Evolutionary conservation across 2,329 filamentous ascomycete genomes (phyloP), one percentile per base, ranked within the genome.

Genomic region (Fusarium torulosum): DNA sequence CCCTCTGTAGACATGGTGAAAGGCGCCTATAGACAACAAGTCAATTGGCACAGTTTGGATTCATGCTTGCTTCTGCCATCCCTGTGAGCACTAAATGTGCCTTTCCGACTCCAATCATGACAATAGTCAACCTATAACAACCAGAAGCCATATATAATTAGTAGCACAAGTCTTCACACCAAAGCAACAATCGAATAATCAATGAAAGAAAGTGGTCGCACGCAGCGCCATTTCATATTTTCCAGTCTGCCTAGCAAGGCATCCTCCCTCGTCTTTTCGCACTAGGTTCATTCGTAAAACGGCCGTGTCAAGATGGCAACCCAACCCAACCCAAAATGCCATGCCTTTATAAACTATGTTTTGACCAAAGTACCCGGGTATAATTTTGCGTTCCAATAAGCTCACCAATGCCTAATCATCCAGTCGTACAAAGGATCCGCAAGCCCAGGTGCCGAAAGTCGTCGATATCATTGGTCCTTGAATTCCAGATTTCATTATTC

Each of bases 341-440:
- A 69, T 69, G 59, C 59, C 70, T 52, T 51, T 66, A n/a, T 40
- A 66, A 70, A 60, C 70, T 66, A 74, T 65, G 63, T 63, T 66
- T 67, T 68, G 71, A 63, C 69, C 59, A 47, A 74, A 71, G 59
- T 67, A 67, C 61, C 72, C 63, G 72, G 72, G 72, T 74, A 74
- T 74, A 72, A 64, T 72, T 63, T 67, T 74, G 70, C 72, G 73
- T 72, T 63, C 68, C 66, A 70, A 71, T 72, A 71, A 71, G 69
- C 61, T 73, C 64, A 66, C 63, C 70, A 63, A 73, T 72, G 65
- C 67, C 65, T 64, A 50, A 65, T 67, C 70, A 57, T 70, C 62
- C 70, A 71, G 67, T 67, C 67, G 62, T 69, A 68, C 67, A 73
- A 69, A 72, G 70, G 67, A 68, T 67, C 62, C 63, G 68, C 64